Evolutionary conservation across 169 alveolate species (phyloP).

Genomic region (Plasmodium gonderi): DNA sequence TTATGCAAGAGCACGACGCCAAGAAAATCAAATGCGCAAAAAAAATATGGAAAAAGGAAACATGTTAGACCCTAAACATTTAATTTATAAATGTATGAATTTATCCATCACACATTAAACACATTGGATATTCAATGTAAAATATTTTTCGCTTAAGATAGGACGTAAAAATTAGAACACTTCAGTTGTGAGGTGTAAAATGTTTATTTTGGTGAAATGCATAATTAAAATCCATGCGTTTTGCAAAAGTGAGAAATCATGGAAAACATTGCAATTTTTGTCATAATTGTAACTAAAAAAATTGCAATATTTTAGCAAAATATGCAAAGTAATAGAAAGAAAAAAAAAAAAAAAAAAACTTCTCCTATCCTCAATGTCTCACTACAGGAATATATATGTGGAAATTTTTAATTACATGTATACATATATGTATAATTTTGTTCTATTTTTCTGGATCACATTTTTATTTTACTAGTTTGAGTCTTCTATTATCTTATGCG

Average conservation of each 20-base stretch:
- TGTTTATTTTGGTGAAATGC: background rate
- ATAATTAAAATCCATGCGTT: background rate
- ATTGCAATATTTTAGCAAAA: constrained; percentile 7
- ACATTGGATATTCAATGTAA: background rate
- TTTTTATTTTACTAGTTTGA: background rate
- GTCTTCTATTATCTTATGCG: background rate
- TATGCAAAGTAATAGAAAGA: background rate
- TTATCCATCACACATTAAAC: background rate
- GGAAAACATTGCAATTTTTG: background rate
- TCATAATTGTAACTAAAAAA: background rate
- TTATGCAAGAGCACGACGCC: background rate
- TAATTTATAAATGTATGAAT: background rate
- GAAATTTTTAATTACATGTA: background rate
- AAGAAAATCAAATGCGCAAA: background rate
- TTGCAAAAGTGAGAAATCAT: background rate
- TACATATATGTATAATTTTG: background rate
- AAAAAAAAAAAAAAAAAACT: background rate
- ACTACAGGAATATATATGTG: background rate
- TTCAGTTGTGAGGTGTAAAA: background rate
- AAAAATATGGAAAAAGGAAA: background rate
- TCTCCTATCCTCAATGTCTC: background rate
- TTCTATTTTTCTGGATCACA: background rate
- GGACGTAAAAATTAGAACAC: background rate
- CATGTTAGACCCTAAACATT: background rate
- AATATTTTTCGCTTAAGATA: background rate